phyloP scores from a whole-genome alignment of 2,329 filamentous ascomycete species.

The Arthrobotrys iridis region DNA sequence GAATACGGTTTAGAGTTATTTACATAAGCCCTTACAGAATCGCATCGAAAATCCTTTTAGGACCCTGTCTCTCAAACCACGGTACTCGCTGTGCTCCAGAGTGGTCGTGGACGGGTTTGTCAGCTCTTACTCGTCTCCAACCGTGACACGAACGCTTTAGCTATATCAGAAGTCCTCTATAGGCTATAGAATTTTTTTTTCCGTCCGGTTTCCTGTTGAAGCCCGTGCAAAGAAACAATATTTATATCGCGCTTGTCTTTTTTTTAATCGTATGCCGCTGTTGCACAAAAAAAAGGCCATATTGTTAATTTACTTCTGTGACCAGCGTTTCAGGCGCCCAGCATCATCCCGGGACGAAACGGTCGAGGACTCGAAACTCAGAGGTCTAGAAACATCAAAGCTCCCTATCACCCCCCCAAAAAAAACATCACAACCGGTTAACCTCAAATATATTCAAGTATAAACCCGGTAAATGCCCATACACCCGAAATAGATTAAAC shows the following conservation, averaged over 20 bases:
- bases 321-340: not conserved
- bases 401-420: not conserved
- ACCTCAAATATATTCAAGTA: conserved; percentile 6
- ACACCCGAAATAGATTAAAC: conserved; percentile 1
- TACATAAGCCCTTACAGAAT: conserved; percentile 5
- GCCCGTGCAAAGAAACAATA: no score
- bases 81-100: no score
- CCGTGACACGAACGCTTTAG: not conserved
- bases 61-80: not conserved
- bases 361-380: no score
- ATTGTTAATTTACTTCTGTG: not conserved
- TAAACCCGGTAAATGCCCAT: not conserved
- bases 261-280: not conserved
- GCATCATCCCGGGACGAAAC: not conserved
- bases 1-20: no score
- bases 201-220: no score
- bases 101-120: no score
- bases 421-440: not conserved
- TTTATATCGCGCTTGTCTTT: conserved; percentile 15
- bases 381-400: not conserved
- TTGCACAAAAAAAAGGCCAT: not conserved
- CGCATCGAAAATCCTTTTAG: not conserved
- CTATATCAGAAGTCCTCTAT: conserved; percentile 1
- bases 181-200: not conserved
- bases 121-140: conserved; percentile 4